Base-by-base conservation (phyloP, 169 alveolate species). In the Babesia ovata region DNA sequence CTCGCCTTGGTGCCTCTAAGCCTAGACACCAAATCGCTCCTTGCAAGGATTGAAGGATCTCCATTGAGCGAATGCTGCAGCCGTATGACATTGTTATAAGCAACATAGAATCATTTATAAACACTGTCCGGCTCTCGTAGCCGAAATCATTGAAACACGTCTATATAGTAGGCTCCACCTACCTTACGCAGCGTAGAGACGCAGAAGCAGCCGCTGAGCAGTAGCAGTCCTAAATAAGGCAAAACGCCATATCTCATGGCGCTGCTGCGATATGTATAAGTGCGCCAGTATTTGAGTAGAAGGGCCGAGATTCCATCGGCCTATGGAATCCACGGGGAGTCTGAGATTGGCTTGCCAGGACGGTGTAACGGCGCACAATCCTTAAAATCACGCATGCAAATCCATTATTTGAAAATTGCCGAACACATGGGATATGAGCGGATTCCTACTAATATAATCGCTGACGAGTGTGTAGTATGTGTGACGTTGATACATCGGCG, bases 21-120 rank as follows among this genome's bases (percentile, higher is more conserved):
- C 50, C 75, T 36, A 7, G 54, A 19, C 14, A 60, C 24, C 42
- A 78, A 75, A 24, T 53, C 63, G 7, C 58, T 26, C 9, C 48
- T 12, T 12, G 63, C 13, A 0, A 21, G 48, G n/a, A 13, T 21
- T 26, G 63, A 59, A 12, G 52, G 12, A 12, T 36, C 60, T 70
- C 72, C 70, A 6, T 22, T 65, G 19, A 78, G 74, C 29, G 49
- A 17, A 69, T 78, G 86, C 86, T 78, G 59, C 36, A 28, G 24
- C 17, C n/a, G 44, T 42, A 26, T 65, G 19, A 65, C 57, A 21
- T 19, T 11, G 10, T 33, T 33, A 33, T 2, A 33, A 33, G 2
- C 39, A 6, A 6, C 39, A 33, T 33, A 6, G 28, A 21, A 13
- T 1, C n/a, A 24, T 21, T 21, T 4, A 28, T 56, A n/a, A 24